A percentile compares a stretch with the other conserved stretches of the same genome.
Conservation (phyloP, 2,329 filamentous ascomycete genomes). For the Pyrenophora seminiperda region DNA sequence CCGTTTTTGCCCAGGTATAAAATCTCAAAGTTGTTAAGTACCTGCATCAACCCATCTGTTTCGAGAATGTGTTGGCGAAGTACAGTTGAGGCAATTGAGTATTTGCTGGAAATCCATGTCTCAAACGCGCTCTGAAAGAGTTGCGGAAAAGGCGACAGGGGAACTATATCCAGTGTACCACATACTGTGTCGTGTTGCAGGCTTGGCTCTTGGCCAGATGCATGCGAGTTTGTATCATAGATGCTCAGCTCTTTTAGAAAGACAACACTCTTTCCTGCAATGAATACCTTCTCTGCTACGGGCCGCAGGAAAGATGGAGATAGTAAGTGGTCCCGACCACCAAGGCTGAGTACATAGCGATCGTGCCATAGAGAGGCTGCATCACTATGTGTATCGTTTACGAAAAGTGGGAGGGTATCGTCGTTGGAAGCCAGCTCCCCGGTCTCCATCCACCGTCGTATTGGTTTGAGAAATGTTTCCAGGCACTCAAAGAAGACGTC, state of each 20-base stretch:
- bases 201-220: conserved; percentile 27
- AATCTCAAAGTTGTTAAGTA: conserved; percentile 69
- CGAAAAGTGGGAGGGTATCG: conserved; percentile 75
- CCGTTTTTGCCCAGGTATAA: conserved; percentile 82
- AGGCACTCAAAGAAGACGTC: conserved; percentile 81
- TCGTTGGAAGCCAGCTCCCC: conserved; percentile 71
- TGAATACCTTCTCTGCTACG: conserved; percentile 75
- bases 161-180: conserved; percentile 48
- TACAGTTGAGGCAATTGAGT: conserved; percentile 69
- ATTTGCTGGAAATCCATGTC: conserved; percentile 76
- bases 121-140: conserved; percentile 74
- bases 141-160: conserved; percentile 72
- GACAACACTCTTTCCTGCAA: conserved; percentile 84
- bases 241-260: conserved; percentile 75
- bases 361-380: conserved; percentile 74
- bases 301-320: conserved; percentile 77
- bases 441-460: conserved; percentile 82
- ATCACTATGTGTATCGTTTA: conserved; percentile 62
- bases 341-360: conserved; percentile 70
- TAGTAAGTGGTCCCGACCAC: conserved; percentile 64
- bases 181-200: conserved; percentile 66
- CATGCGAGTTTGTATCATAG: conserved; percentile 41
- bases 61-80: conserved; percentile 71
- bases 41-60: conserved; percentile 68
- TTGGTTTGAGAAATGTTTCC: conserved; percentile 77